A percentile compares a stretch with the other conserved stretches of the same genome.
phyloP scores from a whole-genome alignment of 768 basidiomycete species.

The Leucocoprinus birnbaumii region DNA sequence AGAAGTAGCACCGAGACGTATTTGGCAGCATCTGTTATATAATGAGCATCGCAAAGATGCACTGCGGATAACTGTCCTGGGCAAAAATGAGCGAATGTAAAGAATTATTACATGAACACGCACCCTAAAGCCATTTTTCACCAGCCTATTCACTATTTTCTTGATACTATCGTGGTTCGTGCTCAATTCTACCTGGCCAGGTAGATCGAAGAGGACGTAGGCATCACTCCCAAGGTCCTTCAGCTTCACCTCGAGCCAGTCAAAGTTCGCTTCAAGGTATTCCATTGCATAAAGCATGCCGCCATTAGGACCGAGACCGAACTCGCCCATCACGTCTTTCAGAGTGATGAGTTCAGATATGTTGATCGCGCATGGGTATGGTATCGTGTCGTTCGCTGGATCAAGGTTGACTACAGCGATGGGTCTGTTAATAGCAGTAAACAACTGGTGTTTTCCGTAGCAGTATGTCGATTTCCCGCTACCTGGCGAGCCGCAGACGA shows the following conservation, averaged over 20 bases:
- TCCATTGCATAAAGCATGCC: constrained; percentile 97
- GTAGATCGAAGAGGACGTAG: constrained; percentile 93
- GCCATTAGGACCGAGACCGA: constrained; percentile 91
- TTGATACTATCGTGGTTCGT: constrained; percentile 94
- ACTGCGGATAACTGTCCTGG: constrained; percentile 79
- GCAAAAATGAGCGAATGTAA: constrained; percentile 11
- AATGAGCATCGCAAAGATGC: constrained; percentile 95
- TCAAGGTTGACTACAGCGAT: constrained; percentile 94
- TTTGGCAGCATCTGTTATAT: constrained; percentile 94
- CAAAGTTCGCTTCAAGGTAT: constrained; percentile 92
- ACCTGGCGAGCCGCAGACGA: constrained; percentile 84
- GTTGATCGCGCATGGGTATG: constrained; percentile 89
- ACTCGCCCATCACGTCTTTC: constrained; percentile 80
- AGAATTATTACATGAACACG: constrained; percentile 26
- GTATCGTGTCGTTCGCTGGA: constrained; percentile 86
- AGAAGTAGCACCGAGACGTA: constrained; percentile 91
- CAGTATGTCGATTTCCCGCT: constrained; percentile 90
- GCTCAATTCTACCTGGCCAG: constrained; percentile 96
- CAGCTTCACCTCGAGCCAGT: constrained; percentile 77
- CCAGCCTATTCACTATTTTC: constrained; percentile 67
- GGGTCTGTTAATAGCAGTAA: constrained; percentile 81
- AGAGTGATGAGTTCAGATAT: constrained; percentile 86
- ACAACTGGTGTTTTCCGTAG: constrained; percentile 84
- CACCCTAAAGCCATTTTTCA: constrained; percentile 82
- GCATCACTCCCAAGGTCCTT: constrained; percentile 65